These are phyloP conservation scores for Cercospora sesami DNA, from an alignment of 2,329 filamentous ascomycete genomes.

Conservation along the genomic window DNA sequence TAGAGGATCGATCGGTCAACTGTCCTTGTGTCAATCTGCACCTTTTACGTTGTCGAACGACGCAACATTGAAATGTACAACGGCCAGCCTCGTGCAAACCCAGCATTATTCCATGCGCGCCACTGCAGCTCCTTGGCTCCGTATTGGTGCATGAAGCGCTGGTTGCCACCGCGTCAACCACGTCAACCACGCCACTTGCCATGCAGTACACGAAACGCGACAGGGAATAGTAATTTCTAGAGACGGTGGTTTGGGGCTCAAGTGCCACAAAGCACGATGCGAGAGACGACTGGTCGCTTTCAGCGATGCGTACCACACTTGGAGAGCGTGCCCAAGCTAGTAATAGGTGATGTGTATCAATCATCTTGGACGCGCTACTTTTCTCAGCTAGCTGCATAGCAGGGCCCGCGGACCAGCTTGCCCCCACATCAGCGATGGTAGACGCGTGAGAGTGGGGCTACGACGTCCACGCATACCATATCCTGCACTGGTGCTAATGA, in stretches of 20 bases:
- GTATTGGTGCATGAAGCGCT: neutral
- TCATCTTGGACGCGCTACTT: neutral
- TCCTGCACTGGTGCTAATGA: neutral
- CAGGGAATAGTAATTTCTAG: neutral
- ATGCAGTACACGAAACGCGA: neutral
- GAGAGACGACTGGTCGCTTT: neutral
- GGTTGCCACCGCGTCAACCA: neutral
- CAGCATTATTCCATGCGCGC: neutral
- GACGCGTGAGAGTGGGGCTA: neutral
- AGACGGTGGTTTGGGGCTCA: neutral
- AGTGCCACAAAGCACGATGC: neutral
- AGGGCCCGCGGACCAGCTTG: neutral
- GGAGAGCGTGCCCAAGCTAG: neutral
- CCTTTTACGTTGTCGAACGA: constrained; percentile 9
- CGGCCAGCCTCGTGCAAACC: neutral
- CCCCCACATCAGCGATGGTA: constrained; percentile 1
- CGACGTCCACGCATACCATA: neutral
- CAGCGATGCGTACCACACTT: constrained; percentile 3
- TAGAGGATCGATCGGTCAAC: neutral
- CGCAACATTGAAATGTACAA: neutral
- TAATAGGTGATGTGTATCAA: neutral
- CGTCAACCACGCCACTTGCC: neutral
- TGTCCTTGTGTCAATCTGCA: neutral
- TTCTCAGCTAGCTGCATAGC: constrained; percentile 13
- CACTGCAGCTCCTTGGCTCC: neutral